A percentile compares a stretch with the other conserved stretches of the same genome.
These are phyloP conservation scores for Erythrophleum fordii DNA, from an alignment of 306 rosid genomes.

Conservation along the genomic window DNA sequence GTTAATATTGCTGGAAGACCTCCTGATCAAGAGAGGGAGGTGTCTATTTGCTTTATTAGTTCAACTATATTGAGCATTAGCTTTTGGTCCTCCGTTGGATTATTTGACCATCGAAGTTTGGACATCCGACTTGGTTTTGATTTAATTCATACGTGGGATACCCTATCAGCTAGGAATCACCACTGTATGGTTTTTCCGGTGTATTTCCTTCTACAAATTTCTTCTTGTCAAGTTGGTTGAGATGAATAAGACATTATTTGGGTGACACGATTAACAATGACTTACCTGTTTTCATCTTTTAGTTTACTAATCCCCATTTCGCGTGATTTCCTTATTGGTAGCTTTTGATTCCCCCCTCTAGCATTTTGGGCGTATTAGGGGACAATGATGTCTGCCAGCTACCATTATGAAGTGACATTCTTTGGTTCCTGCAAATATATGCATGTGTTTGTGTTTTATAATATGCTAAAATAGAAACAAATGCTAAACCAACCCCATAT, in stretches of 20 bases:
- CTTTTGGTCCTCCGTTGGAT: constrained; percentile 3
- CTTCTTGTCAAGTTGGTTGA: background rate
- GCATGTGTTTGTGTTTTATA: no score
- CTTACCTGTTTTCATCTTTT: background rate
- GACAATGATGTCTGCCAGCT: background rate
- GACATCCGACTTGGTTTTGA: background rate
- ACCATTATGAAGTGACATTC: background rate
- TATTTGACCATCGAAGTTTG: background rate
- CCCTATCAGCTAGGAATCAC: background rate
- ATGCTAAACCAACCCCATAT: no score
- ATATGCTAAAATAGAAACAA: background rate
- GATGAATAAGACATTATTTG: background rate
- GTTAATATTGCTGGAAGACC: constrained; percentile 14
- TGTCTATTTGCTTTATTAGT: background rate
- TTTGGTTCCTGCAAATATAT: background rate
- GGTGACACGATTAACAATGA: background rate
- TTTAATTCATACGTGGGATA: background rate
- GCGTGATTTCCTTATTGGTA: background rate
- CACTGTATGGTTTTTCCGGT: background rate
- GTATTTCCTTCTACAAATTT: background rate
- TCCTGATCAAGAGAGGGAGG: background rate
- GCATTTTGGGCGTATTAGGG: no score
- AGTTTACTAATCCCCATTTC: background rate
- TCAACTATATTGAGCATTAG: background rate
- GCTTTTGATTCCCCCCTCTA: no score